Percentiles rank a stretch among this genome's conserved stretches.
Conservation (phyloP, 306 rosid species). For the Comarum palustre region DNA sequence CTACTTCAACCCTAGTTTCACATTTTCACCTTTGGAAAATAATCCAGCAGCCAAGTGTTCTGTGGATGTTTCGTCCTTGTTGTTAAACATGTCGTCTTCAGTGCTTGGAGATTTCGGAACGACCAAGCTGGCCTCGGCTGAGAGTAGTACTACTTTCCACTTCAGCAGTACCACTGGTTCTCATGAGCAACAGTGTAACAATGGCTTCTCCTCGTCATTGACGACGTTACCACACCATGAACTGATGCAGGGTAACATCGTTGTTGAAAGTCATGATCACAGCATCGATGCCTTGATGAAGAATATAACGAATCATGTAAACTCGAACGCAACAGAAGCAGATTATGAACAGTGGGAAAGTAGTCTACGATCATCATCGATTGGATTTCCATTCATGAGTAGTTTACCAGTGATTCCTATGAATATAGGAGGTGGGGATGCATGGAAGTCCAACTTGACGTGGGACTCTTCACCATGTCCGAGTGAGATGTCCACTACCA, state of each 20-base stretch:
- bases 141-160: conserved; percentile 11
- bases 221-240: conserved; percentile 29
- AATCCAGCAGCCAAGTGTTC: conserved; percentile 28
- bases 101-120: conserved; percentile 39
- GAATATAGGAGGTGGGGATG: conserved; percentile 41
- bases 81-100: conserved; percentile 73
- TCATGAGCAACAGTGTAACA: conserved; percentile 34
- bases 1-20: conserved; percentile 32
- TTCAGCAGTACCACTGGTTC: not conserved
- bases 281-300: conserved; percentile 26
- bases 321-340: conserved; percentile 28
- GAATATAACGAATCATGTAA: conserved; percentile 29
- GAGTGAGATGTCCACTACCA: conserved; percentile 59
- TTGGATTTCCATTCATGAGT: conserved; percentile 42
- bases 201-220: conserved; percentile 27
- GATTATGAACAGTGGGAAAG: conserved; percentile 35
- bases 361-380: conserved; percentile 24
- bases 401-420: conserved; percentile 31
- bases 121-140: conserved; percentile 9
- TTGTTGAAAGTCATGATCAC: conserved; percentile 18
- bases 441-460: conserved; percentile 68
- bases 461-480: conserved; percentile 79
- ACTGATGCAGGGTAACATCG: conserved; percentile 24
- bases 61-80: conserved; percentile 58
- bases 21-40: conserved; percentile 45